Base-by-base conservation (phyloP, 2,329 filamentous ascomycete species). In the Epichloe glyceriae region DNA sequence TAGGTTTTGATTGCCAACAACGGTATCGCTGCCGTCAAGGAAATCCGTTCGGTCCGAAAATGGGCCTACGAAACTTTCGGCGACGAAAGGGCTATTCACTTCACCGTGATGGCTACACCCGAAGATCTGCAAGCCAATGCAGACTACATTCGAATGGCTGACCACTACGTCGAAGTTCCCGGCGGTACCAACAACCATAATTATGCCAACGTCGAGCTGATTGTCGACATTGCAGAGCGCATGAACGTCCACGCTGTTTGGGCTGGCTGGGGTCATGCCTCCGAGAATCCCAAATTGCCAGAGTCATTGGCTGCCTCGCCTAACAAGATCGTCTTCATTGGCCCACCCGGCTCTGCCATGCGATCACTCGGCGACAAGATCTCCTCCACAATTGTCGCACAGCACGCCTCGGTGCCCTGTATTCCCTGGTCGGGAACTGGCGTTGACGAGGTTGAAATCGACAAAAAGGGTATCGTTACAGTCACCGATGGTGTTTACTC, bases 161-260 rank as follows among this genome's bases (percentile, higher is more conserved):
- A 98, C 72, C 88, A 96, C 78, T 98, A 98, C 69, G 93, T 98
- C 61, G 93, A 98, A 73, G 91, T 98, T 55, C 93, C 93, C 35
- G 93, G 93, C 64, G 93, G 93, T 65, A 98, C 93, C 55, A 98
- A 98, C 76, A 98, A 98, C 79, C 95, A 98, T 83, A 98, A 98
- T 73, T 98, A 98, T 72, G 93, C 93, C 73, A 98, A 98, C 68
- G 93, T 98, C 54, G 93, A 98, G 74, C 78, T 98, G 67, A 98
- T 98, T 70, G 93, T 98, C 58, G 93, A 98, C 74, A 83, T 98
- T 66, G 93, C 93, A 26, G 93, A 98, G 78, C 88, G 93, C 56
- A 97, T 96, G 89, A 82, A 91, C 62, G 93, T 98, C 54, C 93
- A 98, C 65, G 93, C 93, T 53, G 93, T 98, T 15, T 98, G 93